phyloP scores from a whole-genome alignment of 345 rosid genomes.

The Alliaria petiolata region DNA sequence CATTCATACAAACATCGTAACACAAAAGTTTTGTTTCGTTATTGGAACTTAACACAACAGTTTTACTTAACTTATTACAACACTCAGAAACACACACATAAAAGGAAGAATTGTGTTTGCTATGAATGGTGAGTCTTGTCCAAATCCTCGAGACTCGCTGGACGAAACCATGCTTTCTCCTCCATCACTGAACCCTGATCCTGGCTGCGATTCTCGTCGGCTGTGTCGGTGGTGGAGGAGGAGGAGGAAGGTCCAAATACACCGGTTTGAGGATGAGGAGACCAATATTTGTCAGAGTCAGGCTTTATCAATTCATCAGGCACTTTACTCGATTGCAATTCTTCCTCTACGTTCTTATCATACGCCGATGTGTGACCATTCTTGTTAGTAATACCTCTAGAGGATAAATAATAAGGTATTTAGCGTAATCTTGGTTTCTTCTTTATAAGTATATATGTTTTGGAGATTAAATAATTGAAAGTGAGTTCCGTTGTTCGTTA shows the following conservation, averaged over 20 bases:
- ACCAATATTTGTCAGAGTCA: slow-evolving; percentile 69
- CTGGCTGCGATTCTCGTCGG: slow-evolving; percentile 19
- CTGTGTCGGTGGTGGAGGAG: not conserved
- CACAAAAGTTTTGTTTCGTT: not conserved
- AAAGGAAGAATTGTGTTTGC: not conserved
- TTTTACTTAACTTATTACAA: not conserved
- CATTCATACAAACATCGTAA: not conserved
- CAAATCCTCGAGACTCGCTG: slow-evolving; percentile 75
- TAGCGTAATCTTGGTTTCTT: not conserved
- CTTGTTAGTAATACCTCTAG: slow-evolving; percentile 33
- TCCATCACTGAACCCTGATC: slow-evolving; percentile 39
- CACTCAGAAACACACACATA: slow-evolving; percentile 2
- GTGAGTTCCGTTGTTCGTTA: no score
- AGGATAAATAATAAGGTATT: not conserved
- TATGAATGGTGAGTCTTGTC: slow-evolving; percentile 56
- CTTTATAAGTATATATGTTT: no score
- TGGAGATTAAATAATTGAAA: no score
- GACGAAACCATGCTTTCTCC: slow-evolving; percentile 87
- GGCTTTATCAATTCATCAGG: slow-evolving; percentile 63
- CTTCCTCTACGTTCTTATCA: slow-evolving; percentile 80
- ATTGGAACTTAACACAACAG: not conserved
- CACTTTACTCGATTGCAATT: slow-evolving; percentile 36
- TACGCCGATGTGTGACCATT: slow-evolving; percentile 46
- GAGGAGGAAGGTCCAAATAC: slow-evolving; percentile 67
- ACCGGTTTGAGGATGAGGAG: slow-evolving; percentile 81